Conservation (phyloP, 495 filamentous ascomycete species). For the Aspergillus sparsus region DNA sequence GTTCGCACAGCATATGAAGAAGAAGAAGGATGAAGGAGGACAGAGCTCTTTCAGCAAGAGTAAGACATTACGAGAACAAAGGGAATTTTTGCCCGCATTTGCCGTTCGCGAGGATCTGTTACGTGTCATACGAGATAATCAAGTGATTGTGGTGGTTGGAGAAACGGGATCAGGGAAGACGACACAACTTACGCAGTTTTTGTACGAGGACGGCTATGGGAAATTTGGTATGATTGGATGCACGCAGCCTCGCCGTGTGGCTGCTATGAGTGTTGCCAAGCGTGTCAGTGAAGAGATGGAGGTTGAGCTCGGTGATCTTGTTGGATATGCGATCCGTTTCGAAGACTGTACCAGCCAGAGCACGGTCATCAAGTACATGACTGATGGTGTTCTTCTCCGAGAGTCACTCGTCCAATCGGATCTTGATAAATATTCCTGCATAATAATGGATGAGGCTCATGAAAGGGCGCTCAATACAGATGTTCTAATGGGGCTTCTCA, state of each 20-base stretch:
- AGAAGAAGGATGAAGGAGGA: constrained; percentile 79
- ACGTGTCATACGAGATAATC: constrained; percentile 92
- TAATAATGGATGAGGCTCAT: constrained; percentile 99
- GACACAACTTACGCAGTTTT: constrained; percentile 92
- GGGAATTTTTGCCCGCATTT: constrained; percentile 94
- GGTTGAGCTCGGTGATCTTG: constrained; percentile 81
- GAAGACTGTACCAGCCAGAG: constrained; percentile 96
- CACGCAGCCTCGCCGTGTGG: constrained; percentile 92
- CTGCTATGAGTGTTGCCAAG: constrained; percentile 98
- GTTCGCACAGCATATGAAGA: constrained; percentile 89
- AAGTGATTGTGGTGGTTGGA: constrained; percentile 94
- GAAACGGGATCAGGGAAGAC: constrained; percentile 97
- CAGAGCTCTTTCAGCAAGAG: constrained; percentile 91
- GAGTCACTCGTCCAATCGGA: constrained; percentile 91
- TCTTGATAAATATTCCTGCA: constrained; percentile 94
- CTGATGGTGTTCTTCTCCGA: constrained; percentile 91
- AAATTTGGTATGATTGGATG: constrained; percentile 88
- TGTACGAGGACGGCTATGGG: constrained; percentile 91
- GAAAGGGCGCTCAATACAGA: constrained; percentile 97
- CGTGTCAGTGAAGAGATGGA: constrained; percentile 99
- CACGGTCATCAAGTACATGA: constrained; percentile 99
- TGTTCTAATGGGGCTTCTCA: constrained; percentile 95
- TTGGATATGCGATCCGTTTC: constrained; percentile 98
- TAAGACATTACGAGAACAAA: constrained; percentile 87
- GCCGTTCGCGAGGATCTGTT: constrained; percentile 95